Evolutionary conservation across 805 yeast species (phyloP).

Genomic region (Teunomyces panamensis): DNA sequence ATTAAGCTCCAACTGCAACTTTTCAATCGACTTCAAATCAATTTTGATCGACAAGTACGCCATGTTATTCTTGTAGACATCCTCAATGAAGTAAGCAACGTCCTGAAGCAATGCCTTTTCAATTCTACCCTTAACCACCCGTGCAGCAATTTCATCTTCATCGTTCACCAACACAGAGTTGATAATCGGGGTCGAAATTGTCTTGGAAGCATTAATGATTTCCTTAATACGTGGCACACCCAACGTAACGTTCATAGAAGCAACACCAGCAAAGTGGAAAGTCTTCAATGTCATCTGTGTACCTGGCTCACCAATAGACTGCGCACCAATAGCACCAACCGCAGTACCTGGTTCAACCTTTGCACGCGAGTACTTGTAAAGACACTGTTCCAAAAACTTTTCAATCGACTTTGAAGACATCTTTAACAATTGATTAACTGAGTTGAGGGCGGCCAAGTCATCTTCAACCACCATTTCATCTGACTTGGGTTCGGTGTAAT

Average conservation of each 20-base stretch:
- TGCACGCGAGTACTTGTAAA: conserved; percentile 80
- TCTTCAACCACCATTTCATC: conserved; percentile 41
- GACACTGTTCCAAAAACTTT: conserved; percentile 71
- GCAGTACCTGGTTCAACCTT: conserved; percentile 99
- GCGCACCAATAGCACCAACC: conserved; percentile 99
- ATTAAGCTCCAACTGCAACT: conserved; percentile 82
- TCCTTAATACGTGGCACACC: conserved; percentile 99
- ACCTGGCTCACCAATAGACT: conserved; percentile 98
- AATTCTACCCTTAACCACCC: conserved; percentile 96
- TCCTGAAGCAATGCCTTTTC: conserved; percentile 89
- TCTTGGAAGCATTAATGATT: conserved; percentile 94
- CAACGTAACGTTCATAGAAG: conserved; percentile 96
- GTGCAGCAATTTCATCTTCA: conserved; percentile 94
- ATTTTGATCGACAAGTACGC: conserved; percentile 79
- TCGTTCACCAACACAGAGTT: conserved; percentile 91
- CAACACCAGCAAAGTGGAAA: conserved; percentile 99
- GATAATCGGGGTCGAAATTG: conserved; percentile 93
- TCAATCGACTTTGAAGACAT: conserved; percentile 59
- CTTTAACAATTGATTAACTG: conserved; percentile 63
- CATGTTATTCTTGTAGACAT: conserved; percentile 78
- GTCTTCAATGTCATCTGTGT: conserved; percentile 93
- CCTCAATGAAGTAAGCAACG: conserved; percentile 86
- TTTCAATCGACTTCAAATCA: conserved; percentile 82
- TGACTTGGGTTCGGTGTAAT: conserved; percentile 28
- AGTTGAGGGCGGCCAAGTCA: conserved; percentile 25